Percentiles rank a stretch among this genome's conserved stretches.
Conservation (phyloP, 176 grass and related monocot species). For the Paspalum notatum region DNA sequence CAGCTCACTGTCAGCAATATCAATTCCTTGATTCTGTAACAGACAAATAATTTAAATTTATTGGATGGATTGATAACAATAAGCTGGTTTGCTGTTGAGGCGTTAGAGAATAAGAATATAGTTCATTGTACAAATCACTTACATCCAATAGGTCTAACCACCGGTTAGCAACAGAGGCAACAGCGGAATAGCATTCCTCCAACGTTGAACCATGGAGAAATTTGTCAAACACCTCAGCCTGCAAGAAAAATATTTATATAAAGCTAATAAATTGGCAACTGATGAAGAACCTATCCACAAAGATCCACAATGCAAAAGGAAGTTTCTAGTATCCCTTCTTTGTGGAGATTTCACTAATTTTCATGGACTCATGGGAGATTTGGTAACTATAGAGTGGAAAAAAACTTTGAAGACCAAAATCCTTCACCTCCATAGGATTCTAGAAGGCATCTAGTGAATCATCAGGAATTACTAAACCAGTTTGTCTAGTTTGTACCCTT, state of each 20-base stretch:
- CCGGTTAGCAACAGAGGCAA: conserved; percentile 92
- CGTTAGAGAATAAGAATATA: conserved; percentile 14
- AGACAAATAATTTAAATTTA: conserved; percentile 40
- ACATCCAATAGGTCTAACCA: conserved; percentile 96
- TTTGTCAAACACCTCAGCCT: conserved; percentile 98
- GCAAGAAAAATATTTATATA: conserved; percentile 21
- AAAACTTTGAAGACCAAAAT: background rate
- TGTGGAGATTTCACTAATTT: background rate
- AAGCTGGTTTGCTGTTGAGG: conserved; percentile 6
- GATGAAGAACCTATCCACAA: background rate
- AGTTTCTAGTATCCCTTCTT: background rate
- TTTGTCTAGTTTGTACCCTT: background rate
- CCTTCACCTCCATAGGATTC: background rate
- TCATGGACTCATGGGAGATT: background rate
- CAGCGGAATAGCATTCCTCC: conserved; percentile 96
- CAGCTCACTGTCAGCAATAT: conserved; percentile 92
- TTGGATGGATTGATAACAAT: conserved; percentile 31
- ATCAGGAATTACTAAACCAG: background rate
- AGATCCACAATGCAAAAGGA: background rate
- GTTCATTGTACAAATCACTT: conserved; percentile 51
- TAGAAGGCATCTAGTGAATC: background rate
- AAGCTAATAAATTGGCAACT: conserved; percentile 41
- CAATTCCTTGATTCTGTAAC: conserved; percentile 91
- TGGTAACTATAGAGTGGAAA: conserved; percentile 7
- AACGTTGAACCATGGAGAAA: conserved; percentile 97